Evolutionary conservation across 2,329 filamentous ascomycete species (phyloP), one percentile per base, ranked within the genome.

Genomic region (Sporothrix curviconia): DNA sequence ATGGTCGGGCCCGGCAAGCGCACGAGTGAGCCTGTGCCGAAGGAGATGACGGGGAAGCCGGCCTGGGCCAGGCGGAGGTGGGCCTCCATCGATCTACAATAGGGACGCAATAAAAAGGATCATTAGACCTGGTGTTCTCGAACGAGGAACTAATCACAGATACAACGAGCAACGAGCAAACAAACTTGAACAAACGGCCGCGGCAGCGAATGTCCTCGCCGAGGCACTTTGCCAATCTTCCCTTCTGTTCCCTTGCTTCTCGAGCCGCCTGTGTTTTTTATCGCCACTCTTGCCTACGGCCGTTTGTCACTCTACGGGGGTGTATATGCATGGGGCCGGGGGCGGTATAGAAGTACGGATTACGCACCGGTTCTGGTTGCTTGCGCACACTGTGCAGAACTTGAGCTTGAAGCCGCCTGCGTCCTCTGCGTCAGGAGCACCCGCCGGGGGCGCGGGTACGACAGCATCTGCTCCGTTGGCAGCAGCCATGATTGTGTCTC

Each of bases 381-480:
- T 96, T 7, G 94, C 94, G 74, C 94, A 99, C n/a, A 99, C 92
- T 3, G 94, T 97, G 77, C 92, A 96, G 74, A 97, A 96, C 69
- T 89, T 95, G 61, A 99, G 81, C 74, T 94, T 96, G 79, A 86
- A 96, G 54, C 79, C 82, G n/a, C 76, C 76, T 25, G 77, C 72
- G 17, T 78, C 77, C 43, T 80, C 76, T 14, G 76, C 72, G 25
- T 76, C 72, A 56, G 75, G 75, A 58, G 78, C 77, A 57, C 37
- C 55, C 15, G 52, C n/a, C 22, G 37, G 12, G 22, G 50, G 25
- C 9, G 36, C 49, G n/a, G 47, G 39, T 7, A 50, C 32, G 14
- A 51, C 44, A n/a, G 54, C 39, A 14, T 46, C 51, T 4, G 19
- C 11, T 36, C n/a, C 30, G 30, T 40, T 59, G 25, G 47, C 25